Conservation (phyloP, 2,329 filamentous ascomycete species). For the Hypoxylon sp. region DNA sequence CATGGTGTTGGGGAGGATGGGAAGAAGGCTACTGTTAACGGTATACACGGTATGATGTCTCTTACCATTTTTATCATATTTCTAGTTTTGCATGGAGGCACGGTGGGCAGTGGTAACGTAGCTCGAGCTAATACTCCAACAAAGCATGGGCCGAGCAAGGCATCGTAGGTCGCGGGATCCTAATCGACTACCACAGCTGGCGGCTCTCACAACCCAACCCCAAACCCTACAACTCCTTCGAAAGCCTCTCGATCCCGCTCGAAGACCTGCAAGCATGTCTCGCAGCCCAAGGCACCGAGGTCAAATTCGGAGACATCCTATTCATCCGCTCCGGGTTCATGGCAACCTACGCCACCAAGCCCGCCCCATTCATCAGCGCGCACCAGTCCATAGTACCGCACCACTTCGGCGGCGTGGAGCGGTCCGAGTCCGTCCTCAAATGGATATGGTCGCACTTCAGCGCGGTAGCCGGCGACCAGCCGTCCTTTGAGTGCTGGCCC, state of each 20-base stretch:
- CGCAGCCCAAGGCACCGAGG: constrained; percentile 60
- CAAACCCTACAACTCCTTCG: constrained; percentile 53
- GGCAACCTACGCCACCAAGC: constrained; percentile 55
- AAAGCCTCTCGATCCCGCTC: constrained; percentile 54
- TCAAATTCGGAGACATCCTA: constrained; percentile 66
- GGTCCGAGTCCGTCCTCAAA: constrained; percentile 59
- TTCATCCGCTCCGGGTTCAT: constrained; percentile 58
- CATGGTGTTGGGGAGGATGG: constrained; percentile 52
- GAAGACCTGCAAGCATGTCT: constrained; percentile 59
- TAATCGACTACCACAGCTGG: constrained; percentile 67
- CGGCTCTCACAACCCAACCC: constrained; percentile 54
- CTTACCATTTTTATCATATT: not conserved
- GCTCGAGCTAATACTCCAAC: constrained; percentile 7
- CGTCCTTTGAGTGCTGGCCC: constrained; percentile 58
- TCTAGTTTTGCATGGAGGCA: too few species aligned
- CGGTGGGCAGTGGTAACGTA: not conserved
- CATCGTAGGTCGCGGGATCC: constrained; percentile 67
- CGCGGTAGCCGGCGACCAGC: constrained; percentile 61
- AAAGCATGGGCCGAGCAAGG: constrained; percentile 65
- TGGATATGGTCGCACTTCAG: constrained; percentile 58
- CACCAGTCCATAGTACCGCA: constrained; percentile 56
- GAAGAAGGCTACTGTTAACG: constrained; percentile 56
- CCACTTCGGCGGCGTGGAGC: constrained; percentile 63
- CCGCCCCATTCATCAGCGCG: constrained; percentile 54
- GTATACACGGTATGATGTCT: constrained; percentile 54